Evolutionary conservation across 108 stramenopile species (phyloP).

Genomic region (Licmophora abbreviata): DNA sequence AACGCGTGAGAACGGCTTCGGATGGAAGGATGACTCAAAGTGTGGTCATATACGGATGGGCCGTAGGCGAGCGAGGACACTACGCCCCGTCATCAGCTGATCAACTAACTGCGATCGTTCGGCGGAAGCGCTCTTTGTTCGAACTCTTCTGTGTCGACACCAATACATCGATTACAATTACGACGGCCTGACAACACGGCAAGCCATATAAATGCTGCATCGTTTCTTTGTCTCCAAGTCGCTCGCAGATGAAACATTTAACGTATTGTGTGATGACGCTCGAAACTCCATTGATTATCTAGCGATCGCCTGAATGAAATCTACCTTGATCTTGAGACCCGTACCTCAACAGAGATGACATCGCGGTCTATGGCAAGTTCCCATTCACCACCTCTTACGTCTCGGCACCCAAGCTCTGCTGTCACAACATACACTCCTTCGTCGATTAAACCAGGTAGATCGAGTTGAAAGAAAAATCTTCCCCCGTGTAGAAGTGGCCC

Average conservation of each 20-base stretch:
- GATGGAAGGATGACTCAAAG: conserved; percentile 50
- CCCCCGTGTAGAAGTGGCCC: conserved; percentile 12
- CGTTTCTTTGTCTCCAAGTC: no score
- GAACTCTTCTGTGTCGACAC: no score
- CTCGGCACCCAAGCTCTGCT: conserved; percentile 25
- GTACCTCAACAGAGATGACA: no score
- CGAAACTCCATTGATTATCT: no score
- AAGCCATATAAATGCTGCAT: no score
- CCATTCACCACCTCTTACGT: conserved; percentile 39
- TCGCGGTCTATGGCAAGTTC: no score
- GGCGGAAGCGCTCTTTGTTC: conserved; percentile 1
- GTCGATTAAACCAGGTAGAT: conserved; percentile 8
- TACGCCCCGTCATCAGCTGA: not conserved
- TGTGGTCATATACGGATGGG: conserved; percentile 55
- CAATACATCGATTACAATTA: no score
- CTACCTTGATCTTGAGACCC: no score
- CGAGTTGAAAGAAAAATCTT: conserved; percentile 15
- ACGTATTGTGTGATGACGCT: no score
- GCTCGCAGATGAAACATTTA: no score
- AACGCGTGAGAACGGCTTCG: conserved; percentile 37
- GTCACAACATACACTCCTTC: conserved; percentile 22
- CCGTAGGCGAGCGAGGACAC: conserved; percentile 27
- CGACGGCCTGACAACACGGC: no score
- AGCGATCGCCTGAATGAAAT: no score
- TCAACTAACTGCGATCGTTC: not conserved